phyloP scores from a whole-genome alignment of 352 stramenopile species.

The Phytophthora constricta region DNA sequence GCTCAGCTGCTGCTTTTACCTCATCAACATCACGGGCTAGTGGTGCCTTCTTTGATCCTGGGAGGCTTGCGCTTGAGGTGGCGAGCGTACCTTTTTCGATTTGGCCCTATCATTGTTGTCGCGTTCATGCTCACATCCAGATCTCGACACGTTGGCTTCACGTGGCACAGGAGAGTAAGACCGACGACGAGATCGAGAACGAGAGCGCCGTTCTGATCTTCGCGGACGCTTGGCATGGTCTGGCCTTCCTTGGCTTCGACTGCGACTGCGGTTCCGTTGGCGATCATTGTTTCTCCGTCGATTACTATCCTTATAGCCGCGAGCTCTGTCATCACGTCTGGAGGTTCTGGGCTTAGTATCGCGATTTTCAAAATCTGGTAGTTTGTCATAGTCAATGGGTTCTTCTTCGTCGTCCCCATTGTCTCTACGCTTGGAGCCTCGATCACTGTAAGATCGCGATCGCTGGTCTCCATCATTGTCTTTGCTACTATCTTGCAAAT shows the following conservation, averaged over 20 bases:
- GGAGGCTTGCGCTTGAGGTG: slow-evolving; percentile 4
- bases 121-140: not conserved
- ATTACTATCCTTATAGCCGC: slow-evolving; percentile 13
- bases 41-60: slow-evolving; percentile 14
- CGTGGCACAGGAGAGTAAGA: slow-evolving; percentile 20
- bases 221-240: slow-evolving; percentile 22
- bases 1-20: slow-evolving; percentile 40
- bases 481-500: slow-evolving; percentile 28
- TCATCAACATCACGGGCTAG: slow-evolving; percentile 26
- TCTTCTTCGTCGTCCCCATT: slow-evolving; percentile 57
- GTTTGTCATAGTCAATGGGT: slow-evolving; percentile 81
- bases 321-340: slow-evolving; percentile 25
- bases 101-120: slow-evolving; percentile 1
- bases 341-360: slow-evolving; percentile 27
- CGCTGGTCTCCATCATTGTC: slow-evolving; percentile 4
- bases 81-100: not conserved
- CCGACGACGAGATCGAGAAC: slow-evolving; percentile 34
- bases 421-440: slow-evolving; percentile 9
- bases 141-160: not conserved
- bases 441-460: slow-evolving; percentile 2
- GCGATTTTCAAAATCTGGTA: slow-evolving; percentile 72
- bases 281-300: slow-evolving; percentile 8
- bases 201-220: slow-evolving; percentile 28
- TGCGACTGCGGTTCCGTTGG: slow-evolving; percentile 32
- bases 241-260: slow-evolving; percentile 40